These are phyloP conservation scores for Fragaria ananassa DNA, from an alignment of 306 rosid genomes.

Conservation along the genomic window DNA sequence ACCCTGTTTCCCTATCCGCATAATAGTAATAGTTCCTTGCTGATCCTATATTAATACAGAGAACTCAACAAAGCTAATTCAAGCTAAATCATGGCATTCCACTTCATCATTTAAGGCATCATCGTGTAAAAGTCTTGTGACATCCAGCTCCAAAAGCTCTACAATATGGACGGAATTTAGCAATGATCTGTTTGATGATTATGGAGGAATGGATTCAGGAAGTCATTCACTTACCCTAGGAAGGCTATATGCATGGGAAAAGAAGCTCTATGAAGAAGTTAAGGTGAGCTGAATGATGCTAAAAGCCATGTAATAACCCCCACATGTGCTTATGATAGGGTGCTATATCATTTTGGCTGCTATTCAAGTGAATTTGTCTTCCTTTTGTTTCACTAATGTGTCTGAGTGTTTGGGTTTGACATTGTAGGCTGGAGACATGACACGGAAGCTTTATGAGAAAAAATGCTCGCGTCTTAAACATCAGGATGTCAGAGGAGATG, in stretches of 20 bases:
- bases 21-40: neutral
- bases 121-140: conserved; percentile 80
- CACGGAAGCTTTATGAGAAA: conserved; percentile 69
- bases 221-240: conserved; percentile 84
- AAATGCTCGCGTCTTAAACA: conserved; percentile 63
- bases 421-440: conserved; percentile 76
- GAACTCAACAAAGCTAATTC: conserved; percentile 78
- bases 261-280: conserved; percentile 91
- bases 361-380: neutral
- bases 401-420: conserved; percentile 9
- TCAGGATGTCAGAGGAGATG: conserved; percentile 69
- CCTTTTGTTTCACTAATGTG: conserved; percentile 3
- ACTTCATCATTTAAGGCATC: conserved; percentile 58
- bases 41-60: conserved; percentile 50
- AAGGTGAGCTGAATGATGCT: conserved; percentile 50
- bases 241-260: conserved; percentile 94
- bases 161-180: conserved; percentile 69
- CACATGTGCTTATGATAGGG: too few species aligned
- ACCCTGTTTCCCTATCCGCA: neutral
- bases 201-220: conserved; percentile 88
- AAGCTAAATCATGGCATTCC: conserved; percentile 77
- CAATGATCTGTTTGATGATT: conserved; percentile 80
- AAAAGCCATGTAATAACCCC: too few species aligned
- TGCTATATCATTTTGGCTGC: too few species aligned
- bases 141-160: conserved; percentile 55